A percentile compares a stretch with the other conserved stretches of the same genome.
Evolutionary conservation across 768 basidiomycete genomes (phyloP).

Genomic region (Russula sp.): DNA sequence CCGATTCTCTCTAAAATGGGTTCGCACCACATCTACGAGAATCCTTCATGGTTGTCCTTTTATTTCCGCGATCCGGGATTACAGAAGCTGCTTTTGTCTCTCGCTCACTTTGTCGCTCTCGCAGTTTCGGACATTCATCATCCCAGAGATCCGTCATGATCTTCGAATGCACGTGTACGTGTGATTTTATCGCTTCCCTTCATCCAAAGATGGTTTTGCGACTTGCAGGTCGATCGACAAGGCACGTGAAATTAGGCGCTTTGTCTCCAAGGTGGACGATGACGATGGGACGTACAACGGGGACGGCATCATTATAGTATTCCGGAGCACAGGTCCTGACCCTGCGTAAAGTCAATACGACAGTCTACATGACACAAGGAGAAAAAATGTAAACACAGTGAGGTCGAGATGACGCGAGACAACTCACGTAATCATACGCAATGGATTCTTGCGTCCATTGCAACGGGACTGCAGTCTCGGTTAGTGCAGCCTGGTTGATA

Average conservation of each 20-base stretch:
- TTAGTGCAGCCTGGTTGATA: conserved; percentile 27
- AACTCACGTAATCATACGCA: conserved; percentile 1
- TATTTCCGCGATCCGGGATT: too few species aligned
- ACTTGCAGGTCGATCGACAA: conserved; percentile 35
- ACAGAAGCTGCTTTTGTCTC: too few species aligned
- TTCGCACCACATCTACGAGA: too few species aligned
- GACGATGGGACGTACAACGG: conserved; percentile 26
- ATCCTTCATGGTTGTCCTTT: too few species aligned
- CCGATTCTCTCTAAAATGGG: too few species aligned
- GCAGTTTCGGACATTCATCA: too few species aligned
- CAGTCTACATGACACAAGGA: neutral
- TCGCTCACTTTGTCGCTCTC: too few species aligned
- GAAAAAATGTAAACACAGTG: neutral
- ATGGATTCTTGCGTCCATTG: conserved; percentile 36
- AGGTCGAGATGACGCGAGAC: neutral
- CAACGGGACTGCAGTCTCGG: conserved; percentile 23
- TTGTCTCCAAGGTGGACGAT: neutral
- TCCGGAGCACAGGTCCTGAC: conserved; percentile 33
- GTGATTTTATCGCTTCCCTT: too few species aligned
- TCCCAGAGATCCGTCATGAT: too few species aligned
- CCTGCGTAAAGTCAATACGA: conserved; percentile 32
- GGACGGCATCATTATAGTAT: conserved; percentile 27
- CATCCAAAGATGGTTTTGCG: conserved; percentile 28
- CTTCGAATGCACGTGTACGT: too few species aligned
- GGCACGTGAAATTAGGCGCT: neutral